These are phyloP conservation scores for Marasmius tenuissimus DNA, from an alignment of 1,284 basidiomycete species.

Conservation along the genomic window DNA sequence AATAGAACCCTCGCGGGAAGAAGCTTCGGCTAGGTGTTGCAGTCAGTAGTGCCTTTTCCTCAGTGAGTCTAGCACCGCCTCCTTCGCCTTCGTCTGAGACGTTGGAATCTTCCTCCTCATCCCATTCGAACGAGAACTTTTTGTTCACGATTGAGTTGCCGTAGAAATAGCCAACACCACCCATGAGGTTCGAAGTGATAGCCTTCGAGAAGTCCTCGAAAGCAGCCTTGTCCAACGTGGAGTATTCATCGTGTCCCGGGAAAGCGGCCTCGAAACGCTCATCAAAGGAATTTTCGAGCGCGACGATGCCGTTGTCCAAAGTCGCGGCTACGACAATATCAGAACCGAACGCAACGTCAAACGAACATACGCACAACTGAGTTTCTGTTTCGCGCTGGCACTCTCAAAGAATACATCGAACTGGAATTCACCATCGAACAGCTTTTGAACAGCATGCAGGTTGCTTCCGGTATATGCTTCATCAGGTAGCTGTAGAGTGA, in stretches of 20 bases:
- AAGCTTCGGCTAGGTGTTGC: slow-evolving; percentile 94
- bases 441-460: slow-evolving; percentile 84
- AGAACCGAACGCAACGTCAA: slow-evolving; percentile 11
- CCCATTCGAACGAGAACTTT: slow-evolving; percentile 86
- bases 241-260: slow-evolving; percentile 59
- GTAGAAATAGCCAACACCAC: slow-evolving; percentile 93
- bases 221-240: slow-evolving; percentile 45
- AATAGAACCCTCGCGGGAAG: slow-evolving; percentile 96
- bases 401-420: slow-evolving; percentile 89
- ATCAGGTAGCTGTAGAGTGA: slow-evolving; percentile 74
- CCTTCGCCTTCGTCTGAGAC: slow-evolving; percentile 41
- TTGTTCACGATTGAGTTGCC: slow-evolving; percentile 88
- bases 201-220: slow-evolving; percentile 79
- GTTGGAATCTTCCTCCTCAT: slow-evolving; percentile 69
- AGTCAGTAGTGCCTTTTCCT: slow-evolving; percentile 78
- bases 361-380: slow-evolving; percentile 46
- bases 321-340: slow-evolving; percentile 42
- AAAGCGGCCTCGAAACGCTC: slow-evolving; percentile 70
- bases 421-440: slow-evolving; percentile 80
- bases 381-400: slow-evolving; percentile 55
- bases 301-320: slow-evolving; percentile 69
- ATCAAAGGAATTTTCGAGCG: slow-evolving; percentile 63
- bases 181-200: slow-evolving; percentile 86
- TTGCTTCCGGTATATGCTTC: slow-evolving; percentile 74
- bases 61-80: slow-evolving; percentile 65